phyloP scores from a whole-genome alignment of 257 asterid genomes.

The Solanum dulcamara region DNA sequence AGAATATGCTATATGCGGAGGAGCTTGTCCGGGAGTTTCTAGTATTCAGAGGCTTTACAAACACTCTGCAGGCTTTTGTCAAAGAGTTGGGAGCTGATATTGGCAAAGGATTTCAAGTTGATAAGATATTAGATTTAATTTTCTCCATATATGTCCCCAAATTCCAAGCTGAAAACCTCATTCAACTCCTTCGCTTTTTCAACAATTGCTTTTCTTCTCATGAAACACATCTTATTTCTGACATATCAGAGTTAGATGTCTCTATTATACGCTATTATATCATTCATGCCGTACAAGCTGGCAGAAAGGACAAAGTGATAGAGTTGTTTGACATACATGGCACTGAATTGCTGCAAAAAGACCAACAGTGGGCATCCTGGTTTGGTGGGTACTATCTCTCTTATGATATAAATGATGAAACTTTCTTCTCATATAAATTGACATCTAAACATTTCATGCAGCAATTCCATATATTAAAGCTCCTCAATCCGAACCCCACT shows the following conservation, averaged over 20 bases:
- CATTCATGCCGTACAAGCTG: constrained; percentile 54
- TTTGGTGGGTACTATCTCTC: constrained; percentile 45
- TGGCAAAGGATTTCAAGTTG: constrained; percentile 75
- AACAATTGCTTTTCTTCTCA: constrained; percentile 54
- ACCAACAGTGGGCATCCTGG: constrained; percentile 81
- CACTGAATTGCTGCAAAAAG: constrained; percentile 52
- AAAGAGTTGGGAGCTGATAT: constrained; percentile 78
- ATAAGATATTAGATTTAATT: constrained; percentile 71
- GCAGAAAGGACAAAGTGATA: constrained; percentile 58
- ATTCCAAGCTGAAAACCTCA: constrained; percentile 54
- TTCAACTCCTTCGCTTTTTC: constrained; percentile 60
- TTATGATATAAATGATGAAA: neutral
- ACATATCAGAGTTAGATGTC: constrained; percentile 42
- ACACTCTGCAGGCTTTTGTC: constrained; percentile 60
- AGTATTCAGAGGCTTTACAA: constrained; percentile 80
- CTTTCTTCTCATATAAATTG: neutral
- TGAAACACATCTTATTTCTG: constrained; percentile 30
- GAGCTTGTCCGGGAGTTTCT: constrained; percentile 82
- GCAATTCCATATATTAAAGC: constrained; percentile 75
- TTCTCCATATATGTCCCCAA: constrained; percentile 74
- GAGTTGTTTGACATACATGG: constrained; percentile 66
- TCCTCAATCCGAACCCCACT: constrained; percentile 74
- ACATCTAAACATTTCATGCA: constrained; percentile 24
- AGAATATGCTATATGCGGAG: constrained; percentile 73
- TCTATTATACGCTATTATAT: constrained; percentile 70